Conservation (phyloP, 108 stramenopile species). For the Pseudonitzschia multiseries region DNA sequence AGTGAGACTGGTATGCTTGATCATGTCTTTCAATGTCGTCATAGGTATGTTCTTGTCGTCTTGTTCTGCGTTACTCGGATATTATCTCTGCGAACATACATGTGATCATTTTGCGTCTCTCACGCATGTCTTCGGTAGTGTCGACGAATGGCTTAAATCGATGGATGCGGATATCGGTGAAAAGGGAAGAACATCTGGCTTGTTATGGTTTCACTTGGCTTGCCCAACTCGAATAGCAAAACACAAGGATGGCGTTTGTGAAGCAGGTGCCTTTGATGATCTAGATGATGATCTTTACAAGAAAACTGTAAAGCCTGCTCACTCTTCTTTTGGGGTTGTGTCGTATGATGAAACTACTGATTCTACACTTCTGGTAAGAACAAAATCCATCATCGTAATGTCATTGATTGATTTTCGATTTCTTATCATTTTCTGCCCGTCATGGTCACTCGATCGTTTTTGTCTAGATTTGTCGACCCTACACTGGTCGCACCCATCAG, state of each 20-base stretch:
- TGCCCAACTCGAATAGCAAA: constrained; percentile 71
- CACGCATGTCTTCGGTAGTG: not conserved
- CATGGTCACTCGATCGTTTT: no score
- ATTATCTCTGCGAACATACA: not conserved
- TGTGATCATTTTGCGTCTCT: not conserved
- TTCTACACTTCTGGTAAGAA: constrained; percentile 59
- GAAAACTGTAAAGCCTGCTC: constrained; percentile 72
- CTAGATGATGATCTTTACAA: constrained; percentile 48
- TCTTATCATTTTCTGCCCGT: constrained; percentile 11
- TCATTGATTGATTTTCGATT: not conserved
- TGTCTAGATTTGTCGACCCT: constrained; percentile 43
- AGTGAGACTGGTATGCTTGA: not conserved
- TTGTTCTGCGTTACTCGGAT: not conserved
- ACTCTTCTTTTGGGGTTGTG: constrained; percentile 73
- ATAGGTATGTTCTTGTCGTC: not conserved
- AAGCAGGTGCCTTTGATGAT: constrained; percentile 64
- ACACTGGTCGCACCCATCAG: constrained; percentile 88
- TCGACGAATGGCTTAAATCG: constrained; percentile 28
- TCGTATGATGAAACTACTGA: constrained; percentile 60
- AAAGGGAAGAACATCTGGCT: not conserved
- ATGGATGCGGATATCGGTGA: not conserved
- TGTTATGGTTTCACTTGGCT: constrained; percentile 67
- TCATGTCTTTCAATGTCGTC: not conserved
- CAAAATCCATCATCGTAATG: not conserved
- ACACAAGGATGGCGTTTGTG: constrained; percentile 79